Evolutionary conservation across 139 green algal genomes (phyloP).

Genomic region (Tetradesmus obliquus): DNA sequence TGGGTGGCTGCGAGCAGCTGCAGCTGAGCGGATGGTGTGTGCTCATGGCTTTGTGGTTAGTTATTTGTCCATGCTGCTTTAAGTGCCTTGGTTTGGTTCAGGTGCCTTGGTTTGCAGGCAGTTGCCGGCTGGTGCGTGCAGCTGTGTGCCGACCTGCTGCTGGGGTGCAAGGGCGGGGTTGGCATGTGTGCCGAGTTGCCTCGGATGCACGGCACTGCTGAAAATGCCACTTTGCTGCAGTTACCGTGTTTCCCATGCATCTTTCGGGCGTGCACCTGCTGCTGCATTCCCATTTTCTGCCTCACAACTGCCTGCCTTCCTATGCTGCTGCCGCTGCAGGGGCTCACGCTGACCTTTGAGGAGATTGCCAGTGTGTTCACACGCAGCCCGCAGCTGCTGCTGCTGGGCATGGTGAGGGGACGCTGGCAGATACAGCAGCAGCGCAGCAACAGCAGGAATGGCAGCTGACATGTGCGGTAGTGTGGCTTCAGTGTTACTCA

Average conservation of each 20-base stretch:
- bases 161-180: too few species aligned
- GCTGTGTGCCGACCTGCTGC: too few species aligned
- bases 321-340: conserved; percentile 44
- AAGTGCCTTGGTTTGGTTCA: background rate
- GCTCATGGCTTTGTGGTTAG: too few species aligned
- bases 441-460: background rate
- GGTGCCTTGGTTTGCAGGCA: too few species aligned
- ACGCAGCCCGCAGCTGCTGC: conserved; percentile 63
- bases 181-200: too few species aligned
- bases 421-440: background rate
- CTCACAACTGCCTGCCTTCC: background rate
- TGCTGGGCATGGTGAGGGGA: conserved; percentile 67
- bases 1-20: background rate
- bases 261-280: too few species aligned
- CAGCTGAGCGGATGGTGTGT: too few species aligned
- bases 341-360: conserved; percentile 69
- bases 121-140: too few species aligned
- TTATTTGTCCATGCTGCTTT: background rate
- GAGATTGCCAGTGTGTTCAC: conserved; percentile 72
- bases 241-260: too few species aligned
- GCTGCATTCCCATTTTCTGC: too few species aligned
- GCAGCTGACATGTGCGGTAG: background rate
- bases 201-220: too few species aligned
- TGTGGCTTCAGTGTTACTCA: background rate
- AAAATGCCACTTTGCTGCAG: too few species aligned